These are phyloP conservation scores for Astrephomene gubernaculifera DNA, from an alignment of 139 green algal genomes.

Conservation along the genomic window DNA sequence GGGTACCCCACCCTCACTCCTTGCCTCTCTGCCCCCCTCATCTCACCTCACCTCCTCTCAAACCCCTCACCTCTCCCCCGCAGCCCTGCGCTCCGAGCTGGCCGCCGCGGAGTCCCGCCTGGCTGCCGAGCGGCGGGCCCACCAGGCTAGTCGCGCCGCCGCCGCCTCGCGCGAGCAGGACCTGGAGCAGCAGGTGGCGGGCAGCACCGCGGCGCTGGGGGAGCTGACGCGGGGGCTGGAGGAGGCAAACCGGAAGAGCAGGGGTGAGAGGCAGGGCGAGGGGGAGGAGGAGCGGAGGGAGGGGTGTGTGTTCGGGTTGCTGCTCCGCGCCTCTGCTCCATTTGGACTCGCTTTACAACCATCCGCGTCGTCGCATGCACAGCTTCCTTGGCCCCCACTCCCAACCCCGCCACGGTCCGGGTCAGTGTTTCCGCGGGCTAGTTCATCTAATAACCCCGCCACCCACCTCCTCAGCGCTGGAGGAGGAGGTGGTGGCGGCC, in stretches of 20 bases:
- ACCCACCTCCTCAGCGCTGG: conserved; percentile 5
- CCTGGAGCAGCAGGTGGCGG: conserved; percentile 65
- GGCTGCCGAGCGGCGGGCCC: conserved; percentile 70
- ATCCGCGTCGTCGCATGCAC: too few relatives aligned
- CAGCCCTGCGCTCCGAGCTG: conserved; percentile 69
- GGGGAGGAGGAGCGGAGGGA: conserved; percentile 12
- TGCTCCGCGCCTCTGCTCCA: too few relatives aligned
- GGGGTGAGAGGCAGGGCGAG: conserved; percentile 14
- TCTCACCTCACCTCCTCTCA: too few relatives aligned
- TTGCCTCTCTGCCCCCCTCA: too few relatives aligned
- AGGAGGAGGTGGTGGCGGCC: conserved; percentile 18
- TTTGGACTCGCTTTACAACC: too few relatives aligned
- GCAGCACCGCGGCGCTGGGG: conserved; percentile 60
- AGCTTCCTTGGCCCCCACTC: too few relatives aligned
- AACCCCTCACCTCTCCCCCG: neutral
- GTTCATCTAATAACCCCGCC: too few relatives aligned
- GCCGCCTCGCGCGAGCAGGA: conserved; percentile 67
- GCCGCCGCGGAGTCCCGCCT: conserved; percentile 64
- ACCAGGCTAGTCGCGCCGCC: conserved; percentile 42
- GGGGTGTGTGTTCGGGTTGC: neutral
- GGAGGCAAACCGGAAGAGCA: conserved; percentile 39
- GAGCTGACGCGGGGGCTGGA: conserved; percentile 61
- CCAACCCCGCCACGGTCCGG: too few relatives aligned
- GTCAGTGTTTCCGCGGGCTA: too few relatives aligned
- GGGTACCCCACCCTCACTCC: too few relatives aligned